A percentile compares a stretch with the other conserved stretches of the same genome.
Conservation (phyloP, 179 eudicot genomes). For the Silene coronaria region DNA sequence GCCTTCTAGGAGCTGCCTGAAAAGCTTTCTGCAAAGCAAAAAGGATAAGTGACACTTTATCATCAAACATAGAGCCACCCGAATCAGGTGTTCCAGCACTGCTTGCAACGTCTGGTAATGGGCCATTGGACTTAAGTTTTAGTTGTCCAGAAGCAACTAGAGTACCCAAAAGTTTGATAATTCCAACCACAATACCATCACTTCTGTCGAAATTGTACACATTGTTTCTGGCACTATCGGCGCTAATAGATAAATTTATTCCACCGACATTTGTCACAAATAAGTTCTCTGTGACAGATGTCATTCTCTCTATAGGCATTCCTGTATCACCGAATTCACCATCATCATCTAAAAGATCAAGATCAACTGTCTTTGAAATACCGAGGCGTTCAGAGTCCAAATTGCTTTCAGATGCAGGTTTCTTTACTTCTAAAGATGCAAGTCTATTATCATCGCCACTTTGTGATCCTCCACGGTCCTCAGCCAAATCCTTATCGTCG, state of each 20-base stretch:
- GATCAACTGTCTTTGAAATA: slow-evolving; percentile 28
- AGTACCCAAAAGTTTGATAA: slow-evolving; percentile 75
- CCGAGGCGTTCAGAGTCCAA: slow-evolving; percentile 29
- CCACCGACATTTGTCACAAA: slow-evolving; percentile 79
- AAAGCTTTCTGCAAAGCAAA: slow-evolving; percentile 92
- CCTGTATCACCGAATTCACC: slow-evolving; percentile 27
- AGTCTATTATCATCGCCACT: slow-evolving; percentile 26
- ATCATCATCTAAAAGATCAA: slow-evolving; percentile 25
- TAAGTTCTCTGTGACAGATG: slow-evolving; percentile 55
- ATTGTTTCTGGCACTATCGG: slow-evolving; percentile 94
- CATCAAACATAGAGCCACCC: slow-evolving; percentile 96
- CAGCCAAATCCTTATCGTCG: slow-evolving; percentile 30
- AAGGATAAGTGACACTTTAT: slow-evolving; percentile 80
- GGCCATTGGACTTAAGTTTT: slow-evolving; percentile 47
- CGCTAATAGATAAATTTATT: slow-evolving; percentile 78
- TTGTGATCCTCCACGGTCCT: slow-evolving; percentile 26
- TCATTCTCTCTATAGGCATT: slow-evolving; percentile 45
- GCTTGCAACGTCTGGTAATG: slow-evolving; percentile 51
- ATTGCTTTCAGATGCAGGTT: slow-evolving; percentile 29
- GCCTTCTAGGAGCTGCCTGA: slow-evolving; percentile 97
- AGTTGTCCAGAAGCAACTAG: slow-evolving; percentile 73
- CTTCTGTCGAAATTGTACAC: slow-evolving; percentile 80
- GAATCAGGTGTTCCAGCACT: slow-evolving; percentile 58
- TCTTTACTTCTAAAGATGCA: slow-evolving; percentile 38
- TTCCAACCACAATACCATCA: slow-evolving; percentile 78